A percentile compares a stretch with the other conserved stretches of the same genome.
These are phyloP conservation scores for Aspergillus brasiliensis DNA, from an alignment of 2,329 filamentous ascomycete species.

Conservation along the genomic window DNA sequence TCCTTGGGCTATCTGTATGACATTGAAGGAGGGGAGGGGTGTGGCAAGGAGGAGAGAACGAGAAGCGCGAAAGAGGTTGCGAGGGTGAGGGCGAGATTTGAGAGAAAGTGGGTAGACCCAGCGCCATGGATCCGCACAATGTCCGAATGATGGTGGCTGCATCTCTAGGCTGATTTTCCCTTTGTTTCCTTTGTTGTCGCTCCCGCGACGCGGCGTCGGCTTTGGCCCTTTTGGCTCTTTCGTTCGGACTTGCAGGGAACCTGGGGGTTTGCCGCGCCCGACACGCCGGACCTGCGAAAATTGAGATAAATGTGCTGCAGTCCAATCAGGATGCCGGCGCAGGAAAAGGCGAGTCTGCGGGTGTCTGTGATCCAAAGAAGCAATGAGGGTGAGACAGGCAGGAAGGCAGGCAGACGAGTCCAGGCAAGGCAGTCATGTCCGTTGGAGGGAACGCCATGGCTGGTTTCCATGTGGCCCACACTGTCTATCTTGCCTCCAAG, in stretches of 20 bases:
- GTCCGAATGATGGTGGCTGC: slow-evolving; percentile 18
- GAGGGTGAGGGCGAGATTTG: too few species aligned
- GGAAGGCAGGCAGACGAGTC: background rate
- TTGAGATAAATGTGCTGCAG: background rate
- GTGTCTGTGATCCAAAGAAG: background rate
- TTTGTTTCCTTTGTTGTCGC: slow-evolving; percentile 17
- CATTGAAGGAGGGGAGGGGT: background rate
- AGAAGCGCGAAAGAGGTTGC: too few species aligned
- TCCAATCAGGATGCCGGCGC: background rate
- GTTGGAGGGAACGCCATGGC: background rate
- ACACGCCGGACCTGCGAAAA: background rate
- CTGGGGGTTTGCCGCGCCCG: too few species aligned
- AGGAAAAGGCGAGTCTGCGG: background rate
- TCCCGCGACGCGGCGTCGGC: background rate
- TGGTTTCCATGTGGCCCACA: background rate
- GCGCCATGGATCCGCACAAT: slow-evolving; percentile 19
- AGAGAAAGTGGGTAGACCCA: slow-evolving; percentile 11
- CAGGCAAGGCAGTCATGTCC: background rate
- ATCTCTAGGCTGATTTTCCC: slow-evolving; percentile 8
- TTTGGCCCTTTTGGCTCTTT: slow-evolving; percentile 2
- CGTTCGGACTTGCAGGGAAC: background rate
- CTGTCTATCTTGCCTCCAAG: background rate
- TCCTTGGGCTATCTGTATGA: slow-evolving; percentile 13
- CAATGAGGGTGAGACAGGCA: background rate
- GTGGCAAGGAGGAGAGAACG: background rate